Percentiles rank a stretch among this genome's conserved stretches.
Conservation (phyloP, 805 yeast genomes). For the Allodekkera sacchari region DNA sequence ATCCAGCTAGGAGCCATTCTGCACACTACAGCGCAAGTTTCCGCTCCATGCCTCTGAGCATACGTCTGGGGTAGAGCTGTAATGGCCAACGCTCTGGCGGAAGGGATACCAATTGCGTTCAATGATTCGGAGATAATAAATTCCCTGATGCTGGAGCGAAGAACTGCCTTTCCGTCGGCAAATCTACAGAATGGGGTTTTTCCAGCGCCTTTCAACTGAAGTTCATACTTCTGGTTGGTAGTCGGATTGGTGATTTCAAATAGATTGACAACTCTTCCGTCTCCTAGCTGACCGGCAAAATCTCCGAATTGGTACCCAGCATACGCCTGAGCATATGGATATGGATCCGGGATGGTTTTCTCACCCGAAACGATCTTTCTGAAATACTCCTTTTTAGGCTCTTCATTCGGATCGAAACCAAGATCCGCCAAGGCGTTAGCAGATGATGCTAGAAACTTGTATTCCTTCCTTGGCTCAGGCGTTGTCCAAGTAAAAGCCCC, state of each 20-base stretch:
- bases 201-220: slow-evolving; percentile 91
- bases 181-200: slow-evolving; percentile 86
- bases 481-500: slow-evolving; percentile 69
- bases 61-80: slow-evolving; percentile 63
- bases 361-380: slow-evolving; percentile 55
- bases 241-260: slow-evolving; percentile 53
- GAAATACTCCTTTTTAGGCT: slow-evolving; percentile 23
- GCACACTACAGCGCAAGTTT: slow-evolving; percentile 77
- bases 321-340: slow-evolving; percentile 85
- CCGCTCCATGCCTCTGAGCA: slow-evolving; percentile 67
- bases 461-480: slow-evolving; percentile 54
- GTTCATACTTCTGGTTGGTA: slow-evolving; percentile 40
- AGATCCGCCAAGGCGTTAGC: slow-evolving; percentile 53
- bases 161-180: slow-evolving; percentile 94
- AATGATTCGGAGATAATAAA: slow-evolving; percentile 78
- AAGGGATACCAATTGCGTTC: slow-evolving; percentile 73
- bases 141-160: slow-evolving; percentile 83
- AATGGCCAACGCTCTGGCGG: slow-evolving; percentile 75
- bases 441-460: slow-evolving; percentile 50
- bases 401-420: slow-evolving; percentile 40
- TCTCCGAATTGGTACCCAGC: slow-evolving; percentile 96
- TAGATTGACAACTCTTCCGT: slow-evolving; percentile 81
- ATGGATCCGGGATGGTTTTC: slow-evolving; percentile 30
- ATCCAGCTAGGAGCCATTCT: slow-evolving; percentile 85
- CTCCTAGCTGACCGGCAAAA: slow-evolving; percentile 97